phyloP scores from a whole-genome alignment of 257 asterid genomes.

The Cynanchum wilfordii region DNA sequence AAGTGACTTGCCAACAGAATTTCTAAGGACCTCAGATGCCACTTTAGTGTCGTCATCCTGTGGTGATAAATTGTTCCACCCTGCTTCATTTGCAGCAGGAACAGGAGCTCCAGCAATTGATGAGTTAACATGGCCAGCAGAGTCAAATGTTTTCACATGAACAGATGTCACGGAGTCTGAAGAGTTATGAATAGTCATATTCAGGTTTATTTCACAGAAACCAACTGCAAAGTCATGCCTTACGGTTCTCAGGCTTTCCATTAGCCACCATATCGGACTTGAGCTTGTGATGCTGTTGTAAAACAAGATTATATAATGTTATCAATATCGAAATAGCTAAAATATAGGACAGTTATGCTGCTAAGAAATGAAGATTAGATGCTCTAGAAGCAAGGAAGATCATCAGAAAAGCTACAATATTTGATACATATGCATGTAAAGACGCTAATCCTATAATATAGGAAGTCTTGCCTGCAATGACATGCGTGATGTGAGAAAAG shows the following conservation, averaged over 20 bases:
- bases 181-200: constrained; percentile 64
- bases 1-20: constrained; percentile 33
- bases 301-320: constrained; percentile 7
- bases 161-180: constrained; percentile 48
- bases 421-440: not conserved
- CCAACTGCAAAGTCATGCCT: constrained; percentile 53
- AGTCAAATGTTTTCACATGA: constrained; percentile 47
- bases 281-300: constrained; percentile 49
- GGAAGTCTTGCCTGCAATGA: constrained; percentile 54
- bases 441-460: not conserved
- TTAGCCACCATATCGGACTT: constrained; percentile 82
- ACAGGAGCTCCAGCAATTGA: constrained; percentile 29
- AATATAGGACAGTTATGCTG: not conserved
- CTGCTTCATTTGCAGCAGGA: constrained; percentile 56
- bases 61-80: constrained; percentile 69
- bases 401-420: not conserved
- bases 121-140: constrained; percentile 25
- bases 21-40: constrained; percentile 41
- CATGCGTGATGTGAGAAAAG: constrained; percentile 61
- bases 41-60: constrained; percentile 50
- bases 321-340: not conserved
- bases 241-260: constrained; percentile 61
- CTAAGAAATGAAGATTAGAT: not conserved
- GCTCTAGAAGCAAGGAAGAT: not conserved
- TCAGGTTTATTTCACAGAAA: constrained; percentile 65